phyloP scores from a whole-genome alignment of 2,329 filamentous ascomycete species.

The Ceratocystis cubensis region DNA sequence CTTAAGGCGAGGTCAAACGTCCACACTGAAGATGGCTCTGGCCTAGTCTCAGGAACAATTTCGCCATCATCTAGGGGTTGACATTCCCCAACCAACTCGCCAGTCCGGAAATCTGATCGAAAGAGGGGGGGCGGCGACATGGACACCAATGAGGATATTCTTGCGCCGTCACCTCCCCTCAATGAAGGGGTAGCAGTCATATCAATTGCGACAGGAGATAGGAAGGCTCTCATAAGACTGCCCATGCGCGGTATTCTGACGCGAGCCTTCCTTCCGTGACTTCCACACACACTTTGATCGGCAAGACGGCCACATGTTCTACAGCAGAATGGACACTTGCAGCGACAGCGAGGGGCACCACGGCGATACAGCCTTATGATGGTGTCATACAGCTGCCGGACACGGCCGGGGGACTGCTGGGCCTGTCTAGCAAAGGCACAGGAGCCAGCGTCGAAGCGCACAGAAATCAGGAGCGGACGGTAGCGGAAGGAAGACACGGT shows the following conservation, averaged over 20 bases:
- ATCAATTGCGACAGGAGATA: conserved; percentile 5
- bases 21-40: not conserved
- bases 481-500: not conserved
- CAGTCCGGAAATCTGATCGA: not conserved
- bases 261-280: not conserved
- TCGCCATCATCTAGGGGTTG: not conserved
- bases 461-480: not conserved
- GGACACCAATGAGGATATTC: not conserved
- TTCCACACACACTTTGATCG: not conserved
- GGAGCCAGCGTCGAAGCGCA: conserved; percentile 6
- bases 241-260: conserved; percentile 6
- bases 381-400: conserved; percentile 4
- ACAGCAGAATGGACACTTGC: conserved; percentile 12
- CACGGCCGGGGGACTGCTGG: not conserved
- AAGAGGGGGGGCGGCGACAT: not conserved
- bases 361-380: conserved; percentile 1
- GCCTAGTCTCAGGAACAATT: not conserved
- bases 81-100: not conserved
- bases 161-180: not conserved
- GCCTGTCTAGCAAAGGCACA: conserved; percentile 6
- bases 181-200: not conserved
- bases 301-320: conserved; percentile 10
- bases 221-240: conserved; percentile 9
- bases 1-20: not conserved
- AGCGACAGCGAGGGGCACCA: not conserved